Evolutionary conservation across 2,329 filamentous ascomycete genomes (phyloP).

Genomic region (Metarhizium brunneum): DNA sequence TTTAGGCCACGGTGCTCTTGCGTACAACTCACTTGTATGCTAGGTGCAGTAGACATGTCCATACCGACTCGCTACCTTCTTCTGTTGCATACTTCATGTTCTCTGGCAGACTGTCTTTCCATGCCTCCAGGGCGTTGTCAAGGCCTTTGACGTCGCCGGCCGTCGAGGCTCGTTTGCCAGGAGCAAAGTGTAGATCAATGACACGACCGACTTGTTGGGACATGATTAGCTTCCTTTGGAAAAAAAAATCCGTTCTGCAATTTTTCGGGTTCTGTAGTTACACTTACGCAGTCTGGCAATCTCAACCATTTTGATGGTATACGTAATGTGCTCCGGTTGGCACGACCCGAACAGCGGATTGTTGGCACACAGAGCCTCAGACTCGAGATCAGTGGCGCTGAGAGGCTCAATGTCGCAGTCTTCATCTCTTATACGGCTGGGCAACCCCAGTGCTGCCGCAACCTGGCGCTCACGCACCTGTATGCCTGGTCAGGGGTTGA

Average conservation of each 20-base stretch:
- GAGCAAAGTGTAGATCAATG: conserved; percentile 27
- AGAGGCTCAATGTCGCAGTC: conserved; percentile 29
- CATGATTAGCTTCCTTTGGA: too few relatives aligned
- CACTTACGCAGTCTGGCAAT: conserved; percentile 22
- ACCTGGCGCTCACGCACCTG: conserved; percentile 28
- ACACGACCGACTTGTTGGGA: conserved; percentile 19
- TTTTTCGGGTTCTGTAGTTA: too few relatives aligned
- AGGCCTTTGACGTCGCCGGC: conserved; percentile 18
- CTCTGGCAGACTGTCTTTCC: conserved; percentile 23
- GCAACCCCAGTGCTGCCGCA: conserved; percentile 25
- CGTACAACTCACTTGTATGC: conserved; percentile 23
- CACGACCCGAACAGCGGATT: conserved; percentile 19
- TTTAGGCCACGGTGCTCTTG: background rate
- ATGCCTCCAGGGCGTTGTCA: conserved; percentile 21
- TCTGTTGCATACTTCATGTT: conserved; percentile 20
- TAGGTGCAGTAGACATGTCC: conserved; percentile 26
- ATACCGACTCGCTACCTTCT: conserved; percentile 23
- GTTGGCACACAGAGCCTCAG: conserved; percentile 14
- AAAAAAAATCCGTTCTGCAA: too few relatives aligned
- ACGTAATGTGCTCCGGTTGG: conserved; percentile 23
- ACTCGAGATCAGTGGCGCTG: conserved; percentile 20
- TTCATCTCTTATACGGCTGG: conserved; percentile 27
- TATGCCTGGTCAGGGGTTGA: background rate
- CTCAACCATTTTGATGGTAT: conserved; percentile 29
- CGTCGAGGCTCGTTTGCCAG: conserved; percentile 20